Base-by-base conservation (phyloP, 169 alveolate species). In the Cryptosporidium parvum region DNA sequence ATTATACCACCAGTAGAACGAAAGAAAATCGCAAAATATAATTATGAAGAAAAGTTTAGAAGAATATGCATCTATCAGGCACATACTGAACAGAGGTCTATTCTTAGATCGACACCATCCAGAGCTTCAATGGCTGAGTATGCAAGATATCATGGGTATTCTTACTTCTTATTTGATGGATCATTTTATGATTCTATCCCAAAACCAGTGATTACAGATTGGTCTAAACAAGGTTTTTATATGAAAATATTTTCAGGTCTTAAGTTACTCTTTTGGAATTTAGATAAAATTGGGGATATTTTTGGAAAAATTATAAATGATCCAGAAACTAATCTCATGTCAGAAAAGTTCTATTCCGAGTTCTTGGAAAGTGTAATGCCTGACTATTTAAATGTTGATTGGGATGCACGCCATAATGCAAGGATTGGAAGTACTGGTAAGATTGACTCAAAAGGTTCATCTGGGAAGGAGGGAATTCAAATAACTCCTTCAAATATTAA, bases 141-240 rank as follows among this genome's bases (percentile, higher is more conserved):
- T 31, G 89, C 89, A 21, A 80, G 89, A 42, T 80, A 61, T 62
- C 73, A 80, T 26, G 89, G 89, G 3, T 80, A 80, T 21, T 59
- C 89, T 10, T 80, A 80, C 26, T 80, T 67, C 23, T 53, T 80
- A 42, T 80, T 62, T 80, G 89, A 80, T 48, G 73, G 80, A 3
- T 80, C 89, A 21, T 80, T 80, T 29, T 65, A 80, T 62, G 75
- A 80, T 0, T 23, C 58, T 23, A 80, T 80, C 65, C 89, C 89
- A 14, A 80, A 65, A 44, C 1, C 16, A 14, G 9, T 80, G 3
- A 61, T 62, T 62, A 80, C 73, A 2, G 73, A 59, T 31, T 80
- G 89, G 89, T 80, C 89, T 29, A 80, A 65, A 45, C 73, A 80
- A n/a, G 89, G 89, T n/a, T 80, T 9, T 33, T 80, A 80, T 29